Evolutionary conservation across 106 monocot species (phyloP), one percentile per base, ranked within the genome.

Genomic region (Chionographis japonica): DNA sequence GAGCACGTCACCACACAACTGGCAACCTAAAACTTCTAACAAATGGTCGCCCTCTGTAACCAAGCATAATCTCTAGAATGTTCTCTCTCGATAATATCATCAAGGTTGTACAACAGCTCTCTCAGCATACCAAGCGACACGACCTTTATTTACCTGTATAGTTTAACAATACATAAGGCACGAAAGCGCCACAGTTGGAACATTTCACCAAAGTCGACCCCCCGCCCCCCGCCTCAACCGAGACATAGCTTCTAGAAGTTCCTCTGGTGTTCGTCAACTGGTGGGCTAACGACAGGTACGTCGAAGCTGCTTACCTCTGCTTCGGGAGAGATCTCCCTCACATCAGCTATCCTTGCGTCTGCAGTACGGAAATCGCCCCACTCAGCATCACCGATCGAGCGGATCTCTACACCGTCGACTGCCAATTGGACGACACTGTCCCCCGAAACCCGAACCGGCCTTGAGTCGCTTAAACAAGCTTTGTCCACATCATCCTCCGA

Each of bases 401-500:
- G 77, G 46, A 82, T 74, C 60, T 89, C 80, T 46, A 83, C 82
- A 68, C 82, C 40, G 35, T 84, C 85, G 12, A 72, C 75, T 0
- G 72, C 64, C 58, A 80, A 71, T 50, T 83, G 83, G 35, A 83
- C 73, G 14, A 50, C 73, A 63, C 37, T 70, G 13, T 80, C 80
- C 52, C 58, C 67, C 20, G 73, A 63, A 37, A 65, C 67, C 19
- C 37, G 41, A 37, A 70, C 43, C 9, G 69, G 42, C 43, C 82
- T 70, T 46, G 79, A 79, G 68, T 82, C 79, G 59, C 71, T 86
- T 67, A 90, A 62, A 62, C 86, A 90, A 61, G 97, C 87, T 76
- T 98, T 98, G 73, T 92, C 97, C 20, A 90, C 84, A 62, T 94
- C 80, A 14, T 82, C 83, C 54, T 97, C 86, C 51, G 86, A 86